Percentiles rank a stretch among this genome's conserved stretches.
Conservation (phyloP, 345 rosid species). For the Cardamine resedifolia region DNA sequence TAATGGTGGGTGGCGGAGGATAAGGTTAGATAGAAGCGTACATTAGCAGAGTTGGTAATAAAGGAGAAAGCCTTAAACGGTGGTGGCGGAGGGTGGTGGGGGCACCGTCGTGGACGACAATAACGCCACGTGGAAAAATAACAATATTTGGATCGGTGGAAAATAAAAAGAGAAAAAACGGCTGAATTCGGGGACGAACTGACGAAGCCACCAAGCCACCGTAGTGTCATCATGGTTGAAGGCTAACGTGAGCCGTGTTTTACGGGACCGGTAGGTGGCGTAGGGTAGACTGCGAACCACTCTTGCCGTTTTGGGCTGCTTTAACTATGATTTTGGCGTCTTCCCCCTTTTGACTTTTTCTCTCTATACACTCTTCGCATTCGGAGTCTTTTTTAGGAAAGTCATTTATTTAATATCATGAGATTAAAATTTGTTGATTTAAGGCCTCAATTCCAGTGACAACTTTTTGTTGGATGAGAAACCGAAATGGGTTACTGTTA, state of each 20-base stretch:
- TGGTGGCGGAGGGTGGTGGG: conserved; percentile 37
- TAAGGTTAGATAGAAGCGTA: conserved; percentile 33
- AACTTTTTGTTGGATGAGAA: background rate
- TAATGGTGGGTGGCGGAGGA: conserved; percentile 36
- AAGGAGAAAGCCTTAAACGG: conserved; percentile 14
- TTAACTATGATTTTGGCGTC: conserved; percentile 13
- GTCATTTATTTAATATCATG: background rate
- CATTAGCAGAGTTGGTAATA: conserved; percentile 18
- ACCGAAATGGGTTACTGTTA: background rate
- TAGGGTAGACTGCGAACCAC: conserved; percentile 24
- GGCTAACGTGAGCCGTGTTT: conserved; percentile 54
- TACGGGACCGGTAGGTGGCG: conserved; percentile 37
- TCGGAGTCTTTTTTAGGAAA: background rate
- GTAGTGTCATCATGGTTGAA: conserved; percentile 17
- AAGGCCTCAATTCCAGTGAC: background rate
- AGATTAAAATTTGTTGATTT: background rate
- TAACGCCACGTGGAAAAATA: conserved; percentile 39
- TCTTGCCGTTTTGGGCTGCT: conserved; percentile 24
- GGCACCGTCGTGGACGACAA: conserved; percentile 38
- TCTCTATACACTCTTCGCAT: background rate
- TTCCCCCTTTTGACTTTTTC: background rate
- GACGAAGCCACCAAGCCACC: conserved; percentile 32
- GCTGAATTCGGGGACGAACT: conserved; percentile 52
- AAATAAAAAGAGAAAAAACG: conserved; percentile 48
- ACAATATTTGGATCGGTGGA: conserved; percentile 18